Base-by-base conservation (phyloP, 2,329 filamentous ascomycete genomes). In the Trichophyton rubrum region DNA sequence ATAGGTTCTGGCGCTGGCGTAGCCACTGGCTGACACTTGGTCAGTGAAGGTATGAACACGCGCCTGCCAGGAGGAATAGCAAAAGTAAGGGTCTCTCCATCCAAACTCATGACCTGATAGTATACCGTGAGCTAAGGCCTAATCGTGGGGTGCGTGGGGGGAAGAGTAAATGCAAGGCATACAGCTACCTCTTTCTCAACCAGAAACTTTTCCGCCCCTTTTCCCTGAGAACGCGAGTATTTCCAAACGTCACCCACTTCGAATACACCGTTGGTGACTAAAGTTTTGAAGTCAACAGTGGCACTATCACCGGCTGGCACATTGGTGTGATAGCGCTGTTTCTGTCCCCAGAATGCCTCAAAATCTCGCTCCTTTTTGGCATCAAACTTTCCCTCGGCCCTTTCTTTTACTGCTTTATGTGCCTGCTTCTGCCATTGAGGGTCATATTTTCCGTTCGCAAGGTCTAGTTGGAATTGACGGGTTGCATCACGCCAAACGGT, bases 271-370 rank as follows among this genome's bases (percentile, higher is more conserved):
- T 73, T 65, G 30, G 69, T 62, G 60, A 75, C 67, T 45, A 78
- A 61, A 13, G 68, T 71, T 17, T 65, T 66, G 27, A 78, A 59
- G 61, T 72, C 77, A 13, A 78, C 68, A 38, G 70, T 73, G 3
- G 71, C 71, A 61, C 72, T 74, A 60, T 78, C 73, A 3, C 77
- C 77, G 7, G 77, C 74, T 59, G 68, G n/a, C 17, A 73, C 62
- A 7, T 61, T 62, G 40, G 63, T 65, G 49, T 68, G 66, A 40
- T 73, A 62, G 62, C 71, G 75, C 67, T 76, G 75, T 63, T 81
- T 82, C 68, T 82, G 78, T 0, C 82, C 82, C 80, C 82, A 85
- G 64, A 79, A 81, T 60, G 75, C 68, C 67, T 85, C 80, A 13
- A 78, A 78, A 62, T 83, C 78, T 53, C 73, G 69, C 53, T 78